Base-by-base conservation (phyloP, 2,329 filamentous ascomycete genomes). In the Xylaria multiplex region DNA sequence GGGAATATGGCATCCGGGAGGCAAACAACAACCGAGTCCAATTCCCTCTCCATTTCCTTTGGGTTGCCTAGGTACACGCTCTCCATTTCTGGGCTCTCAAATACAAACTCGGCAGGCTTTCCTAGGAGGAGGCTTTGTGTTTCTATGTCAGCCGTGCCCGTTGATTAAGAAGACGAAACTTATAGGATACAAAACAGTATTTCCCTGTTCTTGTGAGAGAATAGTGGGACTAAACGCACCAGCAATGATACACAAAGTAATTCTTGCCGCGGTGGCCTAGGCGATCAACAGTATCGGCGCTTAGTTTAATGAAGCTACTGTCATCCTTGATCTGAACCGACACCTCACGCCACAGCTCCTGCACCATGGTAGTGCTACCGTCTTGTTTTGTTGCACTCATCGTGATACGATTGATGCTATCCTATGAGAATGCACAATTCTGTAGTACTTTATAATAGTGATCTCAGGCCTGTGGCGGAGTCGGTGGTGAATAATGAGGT, bases 51-150 rank as follows among this genome's bases (percentile, higher is more conserved):
- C 11, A 59, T 24, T 9, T 59, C 48, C 3, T 19, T 14, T 6
- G 46, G 8, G 24, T 59, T 52, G 7, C 57, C 46, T 4, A 59
- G 37, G 35, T 59, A 59, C 8, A 59, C 35, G 6, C 13, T 52
- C 46, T 30, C 16, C 13, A 13, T n/a, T 37, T 43, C 30, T 11
- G 14, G 7, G 32, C 32, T 13, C 6, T 59, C 46, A 3, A 19
- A 24, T 5, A 52, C 13, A 22, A 52, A 59, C 9, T 59, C 57
- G 35, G 24, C 46, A 32, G 19, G 19, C n/a, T 52, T 52, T 7
- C 16, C 46, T 13, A 59, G 11, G 6, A 52, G 35, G 22, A 14
- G 16, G 19, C 57, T 59, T 14, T 14, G 11, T 19, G 16, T 2
- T 30, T 16, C 6, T 7, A 13, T 13, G 32, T 59, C 35, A 59